phyloP scores from a whole-genome alignment of 2,329 filamentous ascomycete genomes.

The Teratosphaeria viscida region DNA sequence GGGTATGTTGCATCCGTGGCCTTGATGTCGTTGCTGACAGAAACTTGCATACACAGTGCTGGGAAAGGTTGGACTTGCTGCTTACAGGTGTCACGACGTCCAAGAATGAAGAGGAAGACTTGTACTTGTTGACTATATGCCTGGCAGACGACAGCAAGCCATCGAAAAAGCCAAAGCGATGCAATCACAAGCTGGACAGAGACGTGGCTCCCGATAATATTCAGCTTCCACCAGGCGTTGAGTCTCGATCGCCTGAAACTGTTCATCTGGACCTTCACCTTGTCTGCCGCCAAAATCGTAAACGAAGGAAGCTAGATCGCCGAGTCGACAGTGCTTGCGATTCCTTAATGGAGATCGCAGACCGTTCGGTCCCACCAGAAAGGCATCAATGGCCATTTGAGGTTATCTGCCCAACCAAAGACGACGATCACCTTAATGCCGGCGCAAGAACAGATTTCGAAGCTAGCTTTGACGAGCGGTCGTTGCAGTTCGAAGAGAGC shows the following conservation, averaged over 20 bases:
- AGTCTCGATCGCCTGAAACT: conserved; percentile 9
- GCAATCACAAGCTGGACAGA: conserved; percentile 12
- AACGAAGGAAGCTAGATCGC: conserved; percentile 1
- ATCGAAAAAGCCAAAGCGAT: neutral
- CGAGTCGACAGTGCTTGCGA: neutral
- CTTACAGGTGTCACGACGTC: conserved; percentile 3
- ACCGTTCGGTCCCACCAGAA: neutral
- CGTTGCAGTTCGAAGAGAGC: neutral
- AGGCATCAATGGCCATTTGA: neutral
- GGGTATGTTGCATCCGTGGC: neutral
- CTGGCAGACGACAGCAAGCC: conserved; percentile 15
- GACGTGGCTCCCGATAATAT: conserved; percentile 15
- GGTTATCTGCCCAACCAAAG: neutral
- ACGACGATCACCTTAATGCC: neutral
- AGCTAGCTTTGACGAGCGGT: neutral
- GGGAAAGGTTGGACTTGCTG: conserved; percentile 9
- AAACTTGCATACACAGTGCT: conserved; percentile 7
- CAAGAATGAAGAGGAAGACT: conserved; percentile 3
- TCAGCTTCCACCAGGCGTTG: conserved; percentile 7
- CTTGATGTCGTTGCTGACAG: neutral
- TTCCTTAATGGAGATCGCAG: neutral
- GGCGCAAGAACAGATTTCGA: neutral
- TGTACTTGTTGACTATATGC: conserved; percentile 8
- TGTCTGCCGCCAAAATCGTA: neutral
- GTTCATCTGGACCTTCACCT: conserved; percentile 21